Evolutionary conservation across 2,329 filamentous ascomycete species (phyloP), one percentile per base, ranked within the genome.

Genomic region (Diaporthe eres): DNA sequence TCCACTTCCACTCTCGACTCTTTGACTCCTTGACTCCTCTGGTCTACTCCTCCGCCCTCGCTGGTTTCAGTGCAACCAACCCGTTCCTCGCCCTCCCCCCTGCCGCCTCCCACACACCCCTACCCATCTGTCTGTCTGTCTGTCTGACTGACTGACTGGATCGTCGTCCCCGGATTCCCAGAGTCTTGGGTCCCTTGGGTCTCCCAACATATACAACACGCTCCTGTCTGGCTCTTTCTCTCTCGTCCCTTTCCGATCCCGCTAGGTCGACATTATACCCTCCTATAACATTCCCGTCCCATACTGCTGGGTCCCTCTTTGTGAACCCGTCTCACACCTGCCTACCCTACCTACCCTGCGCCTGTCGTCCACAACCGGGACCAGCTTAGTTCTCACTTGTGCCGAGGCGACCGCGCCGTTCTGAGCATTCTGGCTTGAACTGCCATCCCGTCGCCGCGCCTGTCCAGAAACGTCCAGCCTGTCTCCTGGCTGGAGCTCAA

Each of bases 301-400:
- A 28, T 25, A 49, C 39, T 70, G 28, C 55, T 71, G 75, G 75
- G 67, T 65, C 63, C 63, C 63, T 37, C 44, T 22, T 19, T 60
- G 71, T 61, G 44, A 65, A 71, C 71, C 34, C 34, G 44, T 51
- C 70, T 65, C 37, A 39, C n/a, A 44, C 42, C 60, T 42, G 42
- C 34, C 74, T 31, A 19, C 22, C 53, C 42, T 37, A 6, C 22
- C 22, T 49, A 68, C 28, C 60, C 44, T 55, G 61, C 53, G 72
- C 65, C 58, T 72, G 74, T 37, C 57, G 44, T 25, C 58, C 57
- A 34, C 42, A 63, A 37, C n/a, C 72, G 58, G 51, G 34, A 3
- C 44, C 22, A n/a, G 39, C 31, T 58, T 57, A 44, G 47, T 70
- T 37, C 47, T 63, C n/a, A 65, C 58, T 39, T 25, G 60, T 47